Percentiles rank a stretch among this genome's conserved stretches.
Evolutionary conservation across 345 rosid species (phyloP).

Genomic region (Pugionium dolabratum): DNA sequence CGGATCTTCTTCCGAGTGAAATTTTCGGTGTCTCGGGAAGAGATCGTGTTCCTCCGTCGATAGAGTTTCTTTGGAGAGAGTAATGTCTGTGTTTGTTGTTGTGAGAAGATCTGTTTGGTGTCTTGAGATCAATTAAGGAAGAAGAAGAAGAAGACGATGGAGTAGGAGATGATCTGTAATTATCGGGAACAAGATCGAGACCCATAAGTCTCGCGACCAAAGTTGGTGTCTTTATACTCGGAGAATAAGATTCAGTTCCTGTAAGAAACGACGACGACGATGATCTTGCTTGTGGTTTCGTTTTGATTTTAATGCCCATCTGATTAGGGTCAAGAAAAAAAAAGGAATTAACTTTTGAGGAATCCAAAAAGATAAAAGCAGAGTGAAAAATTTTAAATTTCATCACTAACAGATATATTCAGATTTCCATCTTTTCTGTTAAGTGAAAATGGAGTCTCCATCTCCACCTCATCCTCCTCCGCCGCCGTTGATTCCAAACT

Average conservation of each 20-base stretch:
- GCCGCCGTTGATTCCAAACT: slow-evolving; percentile 68
- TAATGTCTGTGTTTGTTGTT: slow-evolving; percentile 31
- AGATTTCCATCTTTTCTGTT: slow-evolving; percentile 45
- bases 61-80: slow-evolving; percentile 41
- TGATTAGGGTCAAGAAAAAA: slow-evolving; percentile 35
- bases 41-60: slow-evolving; percentile 56
- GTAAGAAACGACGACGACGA: slow-evolving; percentile 28
- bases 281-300: slow-evolving; percentile 44
- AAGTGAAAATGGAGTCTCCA: slow-evolving; percentile 44
- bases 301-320: slow-evolving; percentile 79
- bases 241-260: slow-evolving; percentile 45
- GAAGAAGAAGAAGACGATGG: slow-evolving; percentile 20
- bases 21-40: slow-evolving; percentile 80
- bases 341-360: slow-evolving; percentile 17
- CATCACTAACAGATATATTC: slow-evolving; percentile 54
- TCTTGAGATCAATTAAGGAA: slow-evolving; percentile 16
- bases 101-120: slow-evolving; percentile 27
- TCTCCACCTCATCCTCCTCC: slow-evolving; percentile 9
- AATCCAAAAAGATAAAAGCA: slow-evolving; percentile 40
- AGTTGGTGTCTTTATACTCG: slow-evolving; percentile 70
- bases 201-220: slow-evolving; percentile 91
- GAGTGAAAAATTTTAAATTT: slow-evolving; percentile 4
- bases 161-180: slow-evolving; percentile 46
- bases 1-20: slow-evolving; percentile 64
- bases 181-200: slow-evolving; percentile 74